These are phyloP conservation scores for Sclerotinia borealis DNA, from an alignment of 2,329 filamentous ascomycete genomes.

Conservation along the genomic window DNA sequence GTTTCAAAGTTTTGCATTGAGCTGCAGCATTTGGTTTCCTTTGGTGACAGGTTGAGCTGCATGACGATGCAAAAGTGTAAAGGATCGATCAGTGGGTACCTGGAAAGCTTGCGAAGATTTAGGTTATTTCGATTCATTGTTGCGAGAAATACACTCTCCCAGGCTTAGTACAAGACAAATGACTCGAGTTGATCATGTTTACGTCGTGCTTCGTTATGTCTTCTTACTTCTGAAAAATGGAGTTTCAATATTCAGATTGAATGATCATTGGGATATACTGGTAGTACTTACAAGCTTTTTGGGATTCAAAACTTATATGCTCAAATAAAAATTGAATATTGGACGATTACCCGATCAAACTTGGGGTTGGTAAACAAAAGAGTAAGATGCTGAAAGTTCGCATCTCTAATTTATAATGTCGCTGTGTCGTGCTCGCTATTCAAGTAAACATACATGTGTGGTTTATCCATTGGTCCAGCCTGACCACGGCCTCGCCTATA, in stretches of 20 bases:
- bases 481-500: too few relatives aligned
- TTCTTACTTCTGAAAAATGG: neutral
- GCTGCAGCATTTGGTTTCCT: neutral
- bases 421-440: neutral
- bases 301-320: neutral
- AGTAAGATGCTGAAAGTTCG: neutral
- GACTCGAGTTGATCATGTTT: neutral
- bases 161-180: too few relatives aligned
- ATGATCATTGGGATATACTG: neutral
- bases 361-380: neutral
- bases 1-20: neutral
- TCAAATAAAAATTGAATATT: neutral
- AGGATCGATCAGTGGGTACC: neutral
- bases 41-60: neutral
- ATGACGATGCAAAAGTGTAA: neutral
- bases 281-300: neutral
- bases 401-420: neutral
- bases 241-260: neutral
- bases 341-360: neutral
- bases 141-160: neutral
- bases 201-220: neutral
- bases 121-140: neutral
- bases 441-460: too few relatives aligned
- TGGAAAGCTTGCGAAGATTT: neutral
- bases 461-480: too few relatives aligned